A percentile compares a stretch with the other conserved stretches of the same genome.
Conservation (phyloP, 2,329 filamentous ascomycete genomes). For the Monilinia aucupariae region DNA sequence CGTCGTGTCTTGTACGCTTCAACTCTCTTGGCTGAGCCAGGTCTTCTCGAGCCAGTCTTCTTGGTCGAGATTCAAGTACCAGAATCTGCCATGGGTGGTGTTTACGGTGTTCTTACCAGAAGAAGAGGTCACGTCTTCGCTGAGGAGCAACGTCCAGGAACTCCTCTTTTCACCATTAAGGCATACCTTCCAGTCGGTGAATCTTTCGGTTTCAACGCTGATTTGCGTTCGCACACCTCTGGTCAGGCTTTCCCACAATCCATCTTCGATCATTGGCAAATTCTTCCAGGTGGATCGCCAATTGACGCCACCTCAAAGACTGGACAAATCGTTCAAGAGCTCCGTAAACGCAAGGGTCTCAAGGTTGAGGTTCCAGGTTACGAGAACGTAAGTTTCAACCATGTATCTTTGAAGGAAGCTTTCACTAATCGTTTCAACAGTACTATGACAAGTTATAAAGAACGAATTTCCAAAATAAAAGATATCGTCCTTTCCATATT, state of each 20-base stretch:
- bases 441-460: conserved; percentile 99
- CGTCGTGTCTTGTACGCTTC: conserved; percentile 97
- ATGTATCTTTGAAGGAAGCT: conserved; percentile 2
- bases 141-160: conserved; percentile 97
- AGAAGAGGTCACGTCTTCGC: conserved; percentile 98
- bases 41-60: conserved; percentile 95
- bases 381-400: conserved; percentile 74
- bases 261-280: conserved; percentile 98
- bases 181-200: conserved; percentile 94
- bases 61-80: conserved; percentile 98
- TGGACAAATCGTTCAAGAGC: conserved; percentile 75
- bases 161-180: conserved; percentile 99
- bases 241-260: conserved; percentile 99
- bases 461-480: conserved; percentile 31
- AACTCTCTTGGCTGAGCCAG: conserved; percentile 82
- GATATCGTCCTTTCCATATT: conserved; percentile 29
- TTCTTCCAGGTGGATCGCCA: conserved; percentile 87
- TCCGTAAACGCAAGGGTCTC: conserved; percentile 99
- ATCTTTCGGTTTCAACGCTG: conserved; percentile 98
- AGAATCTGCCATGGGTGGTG: conserved; percentile 98
- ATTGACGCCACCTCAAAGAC: conserved; percentile 78
- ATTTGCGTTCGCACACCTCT: conserved; percentile 87
- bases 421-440: conserved; percentile 49
- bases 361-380: conserved; percentile 90
- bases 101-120: conserved; percentile 97